A percentile compares a stretch with the other conserved stretches of the same genome.
These are phyloP conservation scores for Hirsutella minnesotensis DNA, from an alignment of 2,329 filamentous ascomycete genomes.

Conservation along the genomic window DNA sequence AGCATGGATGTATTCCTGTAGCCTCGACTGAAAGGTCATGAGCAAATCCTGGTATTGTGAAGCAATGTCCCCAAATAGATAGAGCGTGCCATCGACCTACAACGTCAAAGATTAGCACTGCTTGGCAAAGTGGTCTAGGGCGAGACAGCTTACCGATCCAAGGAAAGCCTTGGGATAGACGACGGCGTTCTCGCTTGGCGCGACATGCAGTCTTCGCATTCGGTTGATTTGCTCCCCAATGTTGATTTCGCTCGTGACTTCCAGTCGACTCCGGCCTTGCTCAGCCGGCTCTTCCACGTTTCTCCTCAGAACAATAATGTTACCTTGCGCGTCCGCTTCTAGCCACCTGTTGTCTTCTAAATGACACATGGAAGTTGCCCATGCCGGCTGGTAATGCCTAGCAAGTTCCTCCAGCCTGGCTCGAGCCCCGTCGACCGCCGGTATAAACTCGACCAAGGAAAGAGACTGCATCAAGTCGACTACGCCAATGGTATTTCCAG, in stretches of 20 bases:
- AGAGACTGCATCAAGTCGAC: constrained; percentile 92
- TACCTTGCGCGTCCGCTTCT: constrained; percentile 77
- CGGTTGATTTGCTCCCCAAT: constrained; percentile 90
- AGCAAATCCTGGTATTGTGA: constrained; percentile 65
- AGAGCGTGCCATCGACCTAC: constrained; percentile 81
- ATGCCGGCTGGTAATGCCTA: constrained; percentile 69
- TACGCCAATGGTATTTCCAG: constrained; percentile 65
- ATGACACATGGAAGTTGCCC: constrained; percentile 68
- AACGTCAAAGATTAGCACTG: constrained; percentile 1
- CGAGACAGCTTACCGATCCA: constrained; percentile 56
- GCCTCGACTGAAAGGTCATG: constrained; percentile 63
- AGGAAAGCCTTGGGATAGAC: constrained; percentile 78
- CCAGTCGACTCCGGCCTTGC: constrained; percentile 59
- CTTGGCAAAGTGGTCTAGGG: neutral
- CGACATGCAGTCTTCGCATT: constrained; percentile 63
- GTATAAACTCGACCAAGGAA: constrained; percentile 61
- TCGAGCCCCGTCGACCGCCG: constrained; percentile 41
- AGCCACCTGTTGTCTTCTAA: constrained; percentile 67
- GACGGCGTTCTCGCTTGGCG: constrained; percentile 49
- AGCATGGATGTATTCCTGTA: constrained; percentile 54
- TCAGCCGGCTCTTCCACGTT: constrained; percentile 62
- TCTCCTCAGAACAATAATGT: constrained; percentile 67
- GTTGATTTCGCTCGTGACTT: constrained; percentile 68
- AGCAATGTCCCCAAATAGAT: constrained; percentile 74
- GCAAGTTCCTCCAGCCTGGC: constrained; percentile 61